Evolutionary conservation across 2,329 filamentous ascomycete genomes (phyloP), one percentile per base, ranked within the genome.

Genomic region (Daldinia eschscholtzii): DNA sequence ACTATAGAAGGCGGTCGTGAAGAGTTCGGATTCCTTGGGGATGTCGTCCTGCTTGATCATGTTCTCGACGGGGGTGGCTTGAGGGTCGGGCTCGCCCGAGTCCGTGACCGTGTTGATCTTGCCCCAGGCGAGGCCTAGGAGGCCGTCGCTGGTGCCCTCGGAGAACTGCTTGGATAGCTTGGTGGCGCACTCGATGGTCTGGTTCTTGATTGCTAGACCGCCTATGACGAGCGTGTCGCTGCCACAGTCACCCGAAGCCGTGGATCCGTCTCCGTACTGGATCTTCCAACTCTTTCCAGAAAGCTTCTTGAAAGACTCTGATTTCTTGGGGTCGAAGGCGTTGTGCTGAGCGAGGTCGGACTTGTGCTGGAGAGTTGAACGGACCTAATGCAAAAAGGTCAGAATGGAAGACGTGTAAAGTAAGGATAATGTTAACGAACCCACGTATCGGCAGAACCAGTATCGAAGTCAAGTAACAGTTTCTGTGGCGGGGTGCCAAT

Each of bases 401-500:
- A 70, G 59, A 59, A 30, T 18, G n/a, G 44, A 28, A 18, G 48
- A 23, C 1, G 20, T 5, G 41, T 6, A 20, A 33, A 20, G 42
- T 18, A 61, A n/a, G 3, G 10, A 58, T 4, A 12, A 20, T 12
- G 30, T 30, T n/a, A 57, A 70, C 82, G 72, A 80, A 89, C 87
- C 91, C 89, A 93, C 23, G 91, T 82, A 81, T 93, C 91, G 20
- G 89, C 85, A 10, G 89, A 91, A 20, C 90, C 90, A 42, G 90
- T 92, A 76, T 93, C 91, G 68, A 93, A 92, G 74, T 92, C 86
- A 13, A 92, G 78, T 70, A 84, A 85, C 48, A 90, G 72, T 52
- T 80, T 88, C 80, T 93, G 90, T 1, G 84, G 79, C 15, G 90
- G 90, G 1, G 86, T 90, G 30, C 91, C 91, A 67, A 93, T 89